phyloP scores from a whole-genome alignment of 1,284 basidiomycete genomes.

The Malassezia furfur region DNA sequence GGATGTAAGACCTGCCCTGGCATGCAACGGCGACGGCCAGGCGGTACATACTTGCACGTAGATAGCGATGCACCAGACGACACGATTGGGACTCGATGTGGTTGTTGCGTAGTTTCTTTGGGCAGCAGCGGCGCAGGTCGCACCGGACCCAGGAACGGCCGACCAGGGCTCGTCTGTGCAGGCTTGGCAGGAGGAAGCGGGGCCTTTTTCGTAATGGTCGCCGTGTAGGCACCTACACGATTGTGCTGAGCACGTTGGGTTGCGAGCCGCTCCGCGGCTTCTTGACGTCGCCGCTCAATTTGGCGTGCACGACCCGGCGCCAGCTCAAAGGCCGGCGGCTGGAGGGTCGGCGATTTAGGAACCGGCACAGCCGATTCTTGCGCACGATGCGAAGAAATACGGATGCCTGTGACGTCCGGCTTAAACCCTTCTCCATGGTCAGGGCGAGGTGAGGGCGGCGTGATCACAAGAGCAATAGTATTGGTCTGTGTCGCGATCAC shows the following conservation, averaged over 20 bases:
- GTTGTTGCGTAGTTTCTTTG: too few relatives aligned
- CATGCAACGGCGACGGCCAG: neutral
- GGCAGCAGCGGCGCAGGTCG: too few relatives aligned
- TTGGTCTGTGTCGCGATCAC: constrained; percentile 9
- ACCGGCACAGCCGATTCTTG: neutral
- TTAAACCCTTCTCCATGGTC: neutral
- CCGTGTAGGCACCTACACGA: neutral
- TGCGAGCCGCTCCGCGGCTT: neutral
- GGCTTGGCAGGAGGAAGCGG: too few relatives aligned
- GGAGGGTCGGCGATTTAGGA: neutral
- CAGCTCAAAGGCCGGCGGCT: constrained; percentile 17
- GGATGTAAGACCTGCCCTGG: neutral
- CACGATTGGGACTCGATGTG: too few relatives aligned
- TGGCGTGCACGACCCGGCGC: constrained; percentile 16
- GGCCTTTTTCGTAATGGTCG: too few relatives aligned
- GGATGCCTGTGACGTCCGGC: neutral
- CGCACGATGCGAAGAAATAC: constrained; percentile 11
- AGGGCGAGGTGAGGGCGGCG: constrained; percentile 10
- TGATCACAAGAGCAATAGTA: constrained; percentile 13
- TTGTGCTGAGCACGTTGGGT: neutral
- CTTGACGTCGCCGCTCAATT: neutral
- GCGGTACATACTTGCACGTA: neutral
- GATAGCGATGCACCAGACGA: too few relatives aligned
- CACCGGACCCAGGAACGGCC: too few relatives aligned
- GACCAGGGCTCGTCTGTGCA: too few relatives aligned